Percentiles rank a stretch among this genome's conserved stretches.
Evolutionary conservation across 371 early-diverging fungal species (phyloP).

Genomic region (Basidiobolus meristosporus): DNA sequence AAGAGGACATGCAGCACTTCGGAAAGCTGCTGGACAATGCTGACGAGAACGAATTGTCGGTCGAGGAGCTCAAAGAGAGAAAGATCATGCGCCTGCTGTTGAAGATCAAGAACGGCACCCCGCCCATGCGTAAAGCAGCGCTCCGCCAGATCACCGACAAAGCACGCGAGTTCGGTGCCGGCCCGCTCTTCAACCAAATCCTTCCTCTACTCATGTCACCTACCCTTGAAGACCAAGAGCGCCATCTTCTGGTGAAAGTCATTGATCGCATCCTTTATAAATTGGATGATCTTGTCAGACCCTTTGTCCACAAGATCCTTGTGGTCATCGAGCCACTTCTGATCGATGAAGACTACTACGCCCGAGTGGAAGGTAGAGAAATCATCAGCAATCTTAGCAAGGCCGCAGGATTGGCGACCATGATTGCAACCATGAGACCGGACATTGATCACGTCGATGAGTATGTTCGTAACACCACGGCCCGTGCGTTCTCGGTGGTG

Average conservation of each 20-base stretch:
- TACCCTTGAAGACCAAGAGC: slow-evolving; percentile 91
- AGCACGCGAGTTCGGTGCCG: slow-evolving; percentile 90
- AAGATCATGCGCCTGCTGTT: slow-evolving; percentile 88
- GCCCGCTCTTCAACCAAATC: slow-evolving; percentile 89
- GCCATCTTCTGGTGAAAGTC: slow-evolving; percentile 92
- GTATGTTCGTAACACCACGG: slow-evolving; percentile 94
- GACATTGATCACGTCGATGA: slow-evolving; percentile 96
- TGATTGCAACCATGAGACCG: slow-evolving; percentile 96
- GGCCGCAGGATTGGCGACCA: slow-evolving; percentile 93
- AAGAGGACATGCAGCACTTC: slow-evolving; percentile 93
- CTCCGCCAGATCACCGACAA: slow-evolving; percentile 89
- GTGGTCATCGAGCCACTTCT: slow-evolving; percentile 94
- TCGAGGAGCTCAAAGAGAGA: slow-evolving; percentile 83
- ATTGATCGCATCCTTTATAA: slow-evolving; percentile 92
- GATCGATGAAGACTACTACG: slow-evolving; percentile 94
- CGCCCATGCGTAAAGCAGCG: slow-evolving; percentile 83
- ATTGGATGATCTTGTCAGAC: slow-evolving; percentile 87
- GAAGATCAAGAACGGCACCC: slow-evolving; percentile 95
- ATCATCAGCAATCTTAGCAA: slow-evolving; percentile 93
- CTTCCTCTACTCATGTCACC: slow-evolving; percentile 93
- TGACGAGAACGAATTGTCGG: slow-evolving; percentile 63
- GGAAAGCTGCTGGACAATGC: slow-evolving; percentile 75
- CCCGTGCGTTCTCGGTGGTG: slow-evolving; percentile 93
- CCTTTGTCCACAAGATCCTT: slow-evolving; percentile 92
- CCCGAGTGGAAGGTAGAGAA: slow-evolving; percentile 93